These are phyloP conservation scores for Hippophae tibetana DNA, from an alignment of 306 rosid genomes.

Conservation along the genomic window DNA sequence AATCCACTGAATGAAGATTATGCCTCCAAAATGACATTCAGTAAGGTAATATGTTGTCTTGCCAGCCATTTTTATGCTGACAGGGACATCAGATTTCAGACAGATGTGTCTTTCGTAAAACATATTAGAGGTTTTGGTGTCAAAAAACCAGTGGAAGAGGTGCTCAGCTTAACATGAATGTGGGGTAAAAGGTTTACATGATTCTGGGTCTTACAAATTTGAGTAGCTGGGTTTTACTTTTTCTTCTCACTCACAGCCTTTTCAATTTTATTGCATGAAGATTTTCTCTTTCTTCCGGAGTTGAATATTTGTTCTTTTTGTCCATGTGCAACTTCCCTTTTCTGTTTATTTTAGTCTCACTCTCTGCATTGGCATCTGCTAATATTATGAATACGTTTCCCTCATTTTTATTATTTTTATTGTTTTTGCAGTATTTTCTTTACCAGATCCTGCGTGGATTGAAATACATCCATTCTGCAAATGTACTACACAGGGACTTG, in stretches of 20 bases:
- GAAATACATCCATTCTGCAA: conserved; percentile 95
- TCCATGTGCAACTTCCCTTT: background rate
- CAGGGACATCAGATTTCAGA: too few relatives aligned
- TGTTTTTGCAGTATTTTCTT: conserved; percentile 66
- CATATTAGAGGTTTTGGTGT: too few relatives aligned
- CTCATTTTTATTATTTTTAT: background rate
- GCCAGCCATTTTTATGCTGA: too few relatives aligned
- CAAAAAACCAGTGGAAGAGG: too few relatives aligned
- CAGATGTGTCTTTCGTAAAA: too few relatives aligned
- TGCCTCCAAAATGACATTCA: too few relatives aligned
- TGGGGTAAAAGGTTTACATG: background rate
- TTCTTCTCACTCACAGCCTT: background rate
- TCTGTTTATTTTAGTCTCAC: background rate
- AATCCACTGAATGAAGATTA: too few relatives aligned
- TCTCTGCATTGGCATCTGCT: background rate
- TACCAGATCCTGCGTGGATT: conserved; percentile 94
- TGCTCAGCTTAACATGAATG: too few relatives aligned
- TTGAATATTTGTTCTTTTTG: background rate
- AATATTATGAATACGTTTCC: background rate
- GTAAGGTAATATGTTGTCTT: too few relatives aligned
- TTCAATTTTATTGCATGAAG: too few relatives aligned
- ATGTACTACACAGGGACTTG: conserved; percentile 91
- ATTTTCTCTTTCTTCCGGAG: too few relatives aligned
- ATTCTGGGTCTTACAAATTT: background rate
- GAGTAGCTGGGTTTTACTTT: background rate